Evolutionary conservation across 106 monocot genomes (phyloP), one percentile per base, ranked within the genome.

Genomic region (Dioscorea zingiberensis): DNA sequence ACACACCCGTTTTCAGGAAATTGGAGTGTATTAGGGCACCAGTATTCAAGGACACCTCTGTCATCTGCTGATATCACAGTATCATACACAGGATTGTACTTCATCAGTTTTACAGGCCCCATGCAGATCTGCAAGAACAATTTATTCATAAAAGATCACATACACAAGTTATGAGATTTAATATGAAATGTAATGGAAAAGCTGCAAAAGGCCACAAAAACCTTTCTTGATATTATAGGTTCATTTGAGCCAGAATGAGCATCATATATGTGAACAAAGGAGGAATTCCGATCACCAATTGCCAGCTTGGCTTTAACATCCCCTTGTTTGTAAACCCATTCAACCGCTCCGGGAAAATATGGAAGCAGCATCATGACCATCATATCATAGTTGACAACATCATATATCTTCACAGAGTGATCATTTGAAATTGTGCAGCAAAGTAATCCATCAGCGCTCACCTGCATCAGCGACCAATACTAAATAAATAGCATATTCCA

Each of bases 371-470:
- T 72, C 97, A 98, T 98, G 60, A 89, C 69, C 97, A 98, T 98
- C 97, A 98, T 98, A 57, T 98, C 97, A 74, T 84, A 98, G 76
- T 98, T 98, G 11, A 98, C 89, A 68, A 98, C 97, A 71, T 98
- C 97, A 78, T 93, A 98, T 64, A 98, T 87, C 74, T 98, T 98
- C 45, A 98, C 84, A 8, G 97, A 84, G 10, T 63, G 73, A 60
- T 98, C 97, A 29, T 71, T 80, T 16, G 97, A 92, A n/a, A 98
- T 93, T 62, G 97, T 93, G 74, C 92, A 93, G 70, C 97, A 98
- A 71, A 89, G 66, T 62, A 98, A 82, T 16, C 97, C 97, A 86
- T 98, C 92, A 58, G 53, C 79, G 69, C 97, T 98, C 64, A 93
- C 92, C 92, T 93, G 87, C 79, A 87, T 73, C 59, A 72, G 71